A percentile compares a stretch with the other conserved stretches of the same genome.
Evolutionary conservation across 2,329 filamentous ascomycete genomes (phyloP).

Genomic region (Pseudopithomyces maydicus): DNA sequence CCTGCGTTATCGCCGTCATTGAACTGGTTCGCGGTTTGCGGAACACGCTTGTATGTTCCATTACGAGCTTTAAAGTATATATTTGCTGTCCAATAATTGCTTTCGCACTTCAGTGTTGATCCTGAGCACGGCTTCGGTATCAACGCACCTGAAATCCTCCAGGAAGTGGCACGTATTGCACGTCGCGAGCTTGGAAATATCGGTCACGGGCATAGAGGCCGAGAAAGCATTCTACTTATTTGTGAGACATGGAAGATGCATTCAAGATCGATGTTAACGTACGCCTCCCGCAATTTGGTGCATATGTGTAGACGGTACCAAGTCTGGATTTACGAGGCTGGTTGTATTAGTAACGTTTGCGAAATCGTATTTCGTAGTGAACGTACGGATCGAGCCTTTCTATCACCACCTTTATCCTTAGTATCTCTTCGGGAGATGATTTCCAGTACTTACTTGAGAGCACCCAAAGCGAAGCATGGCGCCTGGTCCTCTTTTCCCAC

Average conservation of each 20-base stretch:
- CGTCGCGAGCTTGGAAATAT: conserved; percentile 19
- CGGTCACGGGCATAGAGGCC: conserved; percentile 17
- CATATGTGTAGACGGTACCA: conserved; percentile 24
- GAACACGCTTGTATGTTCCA: conserved; percentile 34
- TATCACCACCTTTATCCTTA: conserved; percentile 19
- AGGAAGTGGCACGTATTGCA: conserved; percentile 26
- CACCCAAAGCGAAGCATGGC: conserved; percentile 29
- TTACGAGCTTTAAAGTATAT: conserved; percentile 37
- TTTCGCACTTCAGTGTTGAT: background rate
- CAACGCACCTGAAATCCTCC: conserved; percentile 8
- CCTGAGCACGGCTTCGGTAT: background rate
- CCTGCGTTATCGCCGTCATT: conserved; percentile 25
- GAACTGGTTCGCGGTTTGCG: conserved; percentile 25
- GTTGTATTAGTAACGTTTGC: background rate
- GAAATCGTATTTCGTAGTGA: background rate
- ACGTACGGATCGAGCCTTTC: conserved; percentile 27
- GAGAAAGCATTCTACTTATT: conserved; percentile 19
- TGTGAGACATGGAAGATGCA: background rate
- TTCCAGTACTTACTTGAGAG: conserved; percentile 15
- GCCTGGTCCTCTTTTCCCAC: conserved; percentile 18
- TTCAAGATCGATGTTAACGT: background rate
- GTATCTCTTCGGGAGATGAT: background rate
- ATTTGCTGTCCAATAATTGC: conserved; percentile 38
- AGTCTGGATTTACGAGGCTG: conserved; percentile 24
- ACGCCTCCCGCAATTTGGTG: conserved; percentile 27